Base-by-base conservation (phyloP, 768 basidiomycete species). In the Leccinellum rugosiceps region DNA sequence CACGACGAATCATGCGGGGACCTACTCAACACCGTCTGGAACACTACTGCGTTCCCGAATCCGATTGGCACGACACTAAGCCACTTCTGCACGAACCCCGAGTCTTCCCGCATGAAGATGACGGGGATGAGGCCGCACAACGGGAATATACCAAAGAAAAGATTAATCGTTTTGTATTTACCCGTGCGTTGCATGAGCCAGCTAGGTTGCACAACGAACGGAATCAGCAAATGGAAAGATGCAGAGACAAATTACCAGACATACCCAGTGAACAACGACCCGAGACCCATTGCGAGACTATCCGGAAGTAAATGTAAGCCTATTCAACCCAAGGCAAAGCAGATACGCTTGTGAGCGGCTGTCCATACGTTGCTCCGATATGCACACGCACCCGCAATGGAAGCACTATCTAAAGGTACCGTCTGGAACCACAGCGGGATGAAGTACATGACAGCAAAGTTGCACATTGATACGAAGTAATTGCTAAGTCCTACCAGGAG, bases 371-470 rank as follows among this genome's bases (percentile, higher is more conserved):
- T n/a, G n/a, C 19, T 26, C 4, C 19, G 17, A 43, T 0, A 28
- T 11, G 17, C 6, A 15, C 9, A 55, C 59, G 9, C 58, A 84
- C 85, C 85, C 1, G 86, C 86, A 6, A 78, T 83, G 10, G 86
- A 83, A 21, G 88, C 85, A 46, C 77, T 86, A 14, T 85, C 82
- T 38, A 89, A 65, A 67, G 82, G 76, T 2, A 92, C 90, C 0
- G 86, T 90, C 68, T 92, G 87, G 68, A 91, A 92, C 87, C 88
- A 92, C 68, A 87, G 80, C 3, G 90, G 90, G 68, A 85, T 81
- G 69, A 86, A 90, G 69, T 88, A 92, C 67, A 81, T 88, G 61
- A 90, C 78, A 1, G 84, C 75, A 49, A 92, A 87, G 66, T 90
- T 92, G 68, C 88, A 90, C 2, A 79, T 77, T 5, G 88, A 80